These are phyloP conservation scores for Eutypella sp. DNA, from an alignment of 2,329 filamentous ascomycete genomes.

Conservation along the genomic window DNA sequence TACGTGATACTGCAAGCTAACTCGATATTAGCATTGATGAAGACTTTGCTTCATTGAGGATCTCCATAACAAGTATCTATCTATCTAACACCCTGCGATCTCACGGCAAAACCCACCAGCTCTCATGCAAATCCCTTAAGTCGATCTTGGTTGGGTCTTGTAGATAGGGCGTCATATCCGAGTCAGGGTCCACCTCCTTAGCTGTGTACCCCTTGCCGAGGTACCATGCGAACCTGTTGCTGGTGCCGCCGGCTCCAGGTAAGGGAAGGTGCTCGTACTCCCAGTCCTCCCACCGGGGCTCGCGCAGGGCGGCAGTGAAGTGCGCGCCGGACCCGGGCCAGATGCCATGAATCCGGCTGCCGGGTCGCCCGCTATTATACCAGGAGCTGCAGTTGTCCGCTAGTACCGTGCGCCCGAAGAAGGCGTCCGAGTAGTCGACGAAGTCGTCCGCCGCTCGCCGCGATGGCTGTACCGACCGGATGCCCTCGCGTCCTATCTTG, in stretches of 20 bases:
- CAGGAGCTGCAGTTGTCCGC: constrained; percentile 63
- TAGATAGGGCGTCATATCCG: constrained; percentile 61
- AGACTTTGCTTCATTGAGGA: no score
- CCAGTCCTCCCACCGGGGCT: constrained; percentile 54
- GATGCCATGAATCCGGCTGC: constrained; percentile 59
- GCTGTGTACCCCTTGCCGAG: constrained; percentile 64
- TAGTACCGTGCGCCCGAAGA: constrained; percentile 50
- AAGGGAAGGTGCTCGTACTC: constrained; percentile 44
- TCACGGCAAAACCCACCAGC: constrained; percentile 53
- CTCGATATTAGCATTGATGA: no score
- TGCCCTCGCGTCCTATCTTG: constrained; percentile 61
- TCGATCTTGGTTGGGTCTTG: constrained; percentile 51
- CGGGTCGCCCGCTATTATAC: constrained; percentile 64
- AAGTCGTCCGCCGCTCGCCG: constrained; percentile 60
- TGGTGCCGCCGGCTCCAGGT: no score
- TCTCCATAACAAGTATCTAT: no score
- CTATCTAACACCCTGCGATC: background rate
- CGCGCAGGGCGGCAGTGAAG: constrained; percentile 50
- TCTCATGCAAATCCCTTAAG: constrained; percentile 59
- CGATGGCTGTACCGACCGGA: constrained; percentile 55
- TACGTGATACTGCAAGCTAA: no score
- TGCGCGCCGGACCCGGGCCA: constrained; percentile 67
- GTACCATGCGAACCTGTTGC: constrained; percentile 54
- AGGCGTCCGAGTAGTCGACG: constrained; percentile 52
- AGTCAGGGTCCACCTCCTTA: constrained; percentile 49